phyloP scores from a whole-genome alignment of 345 rosid genomes.

The Aegle marmelos region DNA sequence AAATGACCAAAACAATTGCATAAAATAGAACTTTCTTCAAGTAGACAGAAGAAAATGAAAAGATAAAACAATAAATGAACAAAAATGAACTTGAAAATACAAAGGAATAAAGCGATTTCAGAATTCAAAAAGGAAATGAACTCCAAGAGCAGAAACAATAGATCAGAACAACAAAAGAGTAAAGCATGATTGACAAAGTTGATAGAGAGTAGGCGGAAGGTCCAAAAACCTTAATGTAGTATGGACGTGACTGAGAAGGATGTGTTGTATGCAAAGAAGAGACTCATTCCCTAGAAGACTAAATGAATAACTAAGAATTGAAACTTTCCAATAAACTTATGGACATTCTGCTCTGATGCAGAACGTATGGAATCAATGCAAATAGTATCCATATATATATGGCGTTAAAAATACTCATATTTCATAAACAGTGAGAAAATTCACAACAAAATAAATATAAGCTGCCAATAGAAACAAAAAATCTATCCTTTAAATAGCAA shows the following conservation, averaged over 20 bases:
- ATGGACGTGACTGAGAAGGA: background rate
- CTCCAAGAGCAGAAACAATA: background rate
- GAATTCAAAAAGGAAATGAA: background rate
- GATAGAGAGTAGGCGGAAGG: background rate
- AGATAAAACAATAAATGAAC: background rate
- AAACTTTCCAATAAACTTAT: background rate
- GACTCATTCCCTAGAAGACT: background rate
- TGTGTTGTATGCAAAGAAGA: background rate
- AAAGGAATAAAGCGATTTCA: background rate
- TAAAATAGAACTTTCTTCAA: background rate
- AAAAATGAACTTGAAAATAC: background rate
- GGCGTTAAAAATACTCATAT: background rate
- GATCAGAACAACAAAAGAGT: background rate
- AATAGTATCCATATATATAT: background rate
- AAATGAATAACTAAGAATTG: background rate
- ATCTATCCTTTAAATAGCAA: background rate
- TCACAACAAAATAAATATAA: background rate
- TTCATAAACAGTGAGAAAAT: background rate
- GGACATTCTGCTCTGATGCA: background rate
- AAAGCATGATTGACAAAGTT: background rate
- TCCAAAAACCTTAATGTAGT: background rate
- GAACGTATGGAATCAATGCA: background rate
- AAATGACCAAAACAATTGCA: background rate
- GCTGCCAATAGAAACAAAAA: background rate
- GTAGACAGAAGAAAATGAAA: background rate